These are phyloP conservation scores for Eleusine coracana DNA, from an alignment of 176 grass and related monocot genomes.

Conservation along the genomic window DNA sequence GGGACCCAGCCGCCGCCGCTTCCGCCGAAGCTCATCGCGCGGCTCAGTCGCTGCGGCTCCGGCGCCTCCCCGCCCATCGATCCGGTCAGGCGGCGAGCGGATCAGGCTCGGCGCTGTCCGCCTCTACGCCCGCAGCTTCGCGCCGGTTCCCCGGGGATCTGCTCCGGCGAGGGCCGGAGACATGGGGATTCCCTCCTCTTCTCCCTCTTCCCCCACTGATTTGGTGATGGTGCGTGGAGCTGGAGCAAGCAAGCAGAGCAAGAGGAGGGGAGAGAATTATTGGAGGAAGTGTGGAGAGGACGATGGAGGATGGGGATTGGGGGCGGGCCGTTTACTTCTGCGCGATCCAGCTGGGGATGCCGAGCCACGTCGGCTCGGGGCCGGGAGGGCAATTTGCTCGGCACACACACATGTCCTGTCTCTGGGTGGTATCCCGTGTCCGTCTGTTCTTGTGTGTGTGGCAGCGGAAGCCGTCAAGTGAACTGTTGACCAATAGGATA, in stretches of 20 bases:
- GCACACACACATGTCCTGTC: constrained; percentile 11
- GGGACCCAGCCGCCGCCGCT: constrained; percentile 41
- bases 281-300: constrained; percentile 26
- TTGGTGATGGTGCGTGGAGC: neutral
- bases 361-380: constrained; percentile 47
- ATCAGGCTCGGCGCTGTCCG: neutral
- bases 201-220: neutral
- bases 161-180: neutral
- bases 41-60: constrained; percentile 42
- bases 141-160: constrained; percentile 34
- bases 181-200: constrained; percentile 33
- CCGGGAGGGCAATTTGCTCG: constrained; percentile 30
- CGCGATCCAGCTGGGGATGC: constrained; percentile 55
- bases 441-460: neutral
- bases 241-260: neutral
- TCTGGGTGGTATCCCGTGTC: neutral
- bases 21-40: constrained; percentile 42
- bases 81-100: neutral
- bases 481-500: neutral
- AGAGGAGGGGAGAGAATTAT: constrained; percentile 41
- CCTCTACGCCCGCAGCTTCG: constrained; percentile 8
- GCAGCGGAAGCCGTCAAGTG: constrained; percentile 11
- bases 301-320: constrained; percentile 31
- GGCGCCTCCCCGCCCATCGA: constrained; percentile 61
- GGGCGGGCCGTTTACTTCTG: constrained; percentile 32